A percentile compares a stretch with the other conserved stretches of the same genome.
Evolutionary conservation across 495 filamentous ascomycete genomes (phyloP).

Genomic region (Daldinia caldariorum): DNA sequence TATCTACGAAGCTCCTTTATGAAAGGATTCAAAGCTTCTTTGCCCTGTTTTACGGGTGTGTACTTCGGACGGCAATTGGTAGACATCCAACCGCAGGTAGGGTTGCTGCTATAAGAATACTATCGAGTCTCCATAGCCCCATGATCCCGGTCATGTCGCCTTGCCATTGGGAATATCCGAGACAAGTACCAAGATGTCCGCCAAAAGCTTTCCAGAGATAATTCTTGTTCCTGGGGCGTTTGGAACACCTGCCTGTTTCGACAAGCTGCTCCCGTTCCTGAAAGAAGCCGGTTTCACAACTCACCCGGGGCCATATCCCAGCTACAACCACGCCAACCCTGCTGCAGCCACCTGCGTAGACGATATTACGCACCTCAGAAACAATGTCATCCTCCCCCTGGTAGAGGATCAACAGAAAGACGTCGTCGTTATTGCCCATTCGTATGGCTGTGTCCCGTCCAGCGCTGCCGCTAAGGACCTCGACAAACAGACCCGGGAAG

Average conservation of each 20-base stretch:
- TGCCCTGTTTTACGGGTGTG: too few species aligned
- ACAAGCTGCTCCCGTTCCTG: constrained; percentile 10
- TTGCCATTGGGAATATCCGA: not conserved
- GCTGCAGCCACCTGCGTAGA: constrained; percentile 7
- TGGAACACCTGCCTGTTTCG: constrained; percentile 6
- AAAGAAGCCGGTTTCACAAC: constrained; percentile 12
- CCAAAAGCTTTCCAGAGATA: not conserved
- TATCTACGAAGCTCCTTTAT: not conserved
- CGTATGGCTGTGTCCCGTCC: constrained; percentile 8
- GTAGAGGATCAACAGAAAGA: constrained; percentile 2
- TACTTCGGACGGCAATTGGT: too few species aligned
- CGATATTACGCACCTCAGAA: not conserved
- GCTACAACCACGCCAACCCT: constrained; percentile 1
- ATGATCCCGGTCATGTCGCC: not conserved
- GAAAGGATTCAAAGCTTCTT: not conserved
- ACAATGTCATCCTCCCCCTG: not conserved
- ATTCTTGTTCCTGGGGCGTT: not conserved
- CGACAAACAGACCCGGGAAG: constrained; percentile 8
- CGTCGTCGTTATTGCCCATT: constrained; percentile 10
- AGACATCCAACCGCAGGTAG: not conserved
- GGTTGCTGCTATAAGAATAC: not conserved
- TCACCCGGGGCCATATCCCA: constrained; percentile 17
- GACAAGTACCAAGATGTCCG: not conserved
- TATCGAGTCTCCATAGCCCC: not conserved
- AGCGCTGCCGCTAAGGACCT: constrained; percentile 15